Conservation (phyloP, 768 basidiomycete genomes). For the Crepidotus variabilis region DNA sequence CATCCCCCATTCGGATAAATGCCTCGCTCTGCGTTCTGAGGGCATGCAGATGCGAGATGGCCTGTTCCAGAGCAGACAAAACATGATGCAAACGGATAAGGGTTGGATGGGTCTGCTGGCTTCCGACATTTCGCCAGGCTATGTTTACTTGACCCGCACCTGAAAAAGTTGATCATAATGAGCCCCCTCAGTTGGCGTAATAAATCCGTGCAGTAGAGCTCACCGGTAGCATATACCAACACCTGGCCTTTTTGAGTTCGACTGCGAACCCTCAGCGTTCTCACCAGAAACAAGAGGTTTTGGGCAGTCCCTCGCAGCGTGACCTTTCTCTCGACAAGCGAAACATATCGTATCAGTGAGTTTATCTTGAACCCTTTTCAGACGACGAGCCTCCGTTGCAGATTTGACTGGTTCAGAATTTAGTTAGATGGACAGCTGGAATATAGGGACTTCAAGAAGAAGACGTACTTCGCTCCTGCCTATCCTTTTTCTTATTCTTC, state of each 20-base stretch:
- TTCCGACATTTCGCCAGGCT: conserved; percentile 76
- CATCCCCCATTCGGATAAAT: conserved; percentile 89
- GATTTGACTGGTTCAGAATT: conserved; percentile 8
- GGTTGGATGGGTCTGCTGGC: conserved; percentile 54
- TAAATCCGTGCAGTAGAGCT: conserved; percentile 12
- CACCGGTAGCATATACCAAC: conserved; percentile 74
- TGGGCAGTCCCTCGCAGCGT: conserved; percentile 81
- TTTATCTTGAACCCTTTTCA: conserved; percentile 59
- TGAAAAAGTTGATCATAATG: conserved; percentile 21
- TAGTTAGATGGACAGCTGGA: neutral
- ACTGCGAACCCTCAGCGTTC: conserved; percentile 11
- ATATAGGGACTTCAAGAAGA: neutral
- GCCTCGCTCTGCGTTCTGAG: conserved; percentile 73
- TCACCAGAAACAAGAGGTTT: conserved; percentile 25
- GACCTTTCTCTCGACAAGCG: conserved; percentile 81
- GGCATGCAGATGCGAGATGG: conserved; percentile 83
- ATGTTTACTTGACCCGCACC: conserved; percentile 81
- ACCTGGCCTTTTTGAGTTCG: conserved; percentile 17
- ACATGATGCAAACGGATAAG: conserved; percentile 86
- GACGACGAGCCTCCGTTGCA: conserved; percentile 55
- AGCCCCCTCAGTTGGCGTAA: neutral
- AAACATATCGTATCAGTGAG: conserved; percentile 69
- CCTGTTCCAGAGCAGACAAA: conserved; percentile 85
- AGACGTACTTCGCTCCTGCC: conserved; percentile 24
- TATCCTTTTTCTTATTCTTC: conserved; percentile 27